These are phyloP conservation scores for Chlamydomonas sphaeroides DNA, from an alignment of 139 green algal species.

Conservation along the genomic window DNA sequence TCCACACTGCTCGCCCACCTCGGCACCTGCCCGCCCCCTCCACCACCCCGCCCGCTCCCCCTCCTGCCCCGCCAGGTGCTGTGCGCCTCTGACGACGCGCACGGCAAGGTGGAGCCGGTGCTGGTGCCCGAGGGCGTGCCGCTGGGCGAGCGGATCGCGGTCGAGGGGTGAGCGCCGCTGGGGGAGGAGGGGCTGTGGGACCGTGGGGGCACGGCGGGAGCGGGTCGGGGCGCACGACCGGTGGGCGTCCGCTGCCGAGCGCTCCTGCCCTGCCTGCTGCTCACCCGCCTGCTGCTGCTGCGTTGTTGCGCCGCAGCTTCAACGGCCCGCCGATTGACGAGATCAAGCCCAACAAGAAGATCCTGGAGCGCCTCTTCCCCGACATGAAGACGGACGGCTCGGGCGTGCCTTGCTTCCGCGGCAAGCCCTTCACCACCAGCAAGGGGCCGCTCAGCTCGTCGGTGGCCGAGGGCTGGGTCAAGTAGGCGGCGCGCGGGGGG, in stretches of 20 bases:
- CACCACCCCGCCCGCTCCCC: not conserved
- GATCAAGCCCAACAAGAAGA: conserved; percentile 93
- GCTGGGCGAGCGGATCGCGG: conserved; percentile 81
- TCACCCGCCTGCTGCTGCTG: not conserved
- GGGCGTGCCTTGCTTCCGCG: conserved; percentile 68
- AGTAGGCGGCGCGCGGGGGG: not conserved
- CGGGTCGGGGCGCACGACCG: no score
- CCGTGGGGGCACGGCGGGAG: not conserved
- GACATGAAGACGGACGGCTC: conserved; percentile 74
- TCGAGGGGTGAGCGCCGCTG: conserved; percentile 71
- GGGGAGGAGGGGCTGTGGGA: not conserved
- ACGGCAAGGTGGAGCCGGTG: conserved; percentile 87
- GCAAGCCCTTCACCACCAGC: conserved; percentile 79
- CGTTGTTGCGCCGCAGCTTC: conserved; percentile 57
- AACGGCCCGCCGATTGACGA: conserved; percentile 62
- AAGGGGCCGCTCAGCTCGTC: conserved; percentile 72
- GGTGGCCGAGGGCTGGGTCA: conserved; percentile 57
- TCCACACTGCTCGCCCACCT: no score
- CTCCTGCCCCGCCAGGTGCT: conserved; percentile 65
- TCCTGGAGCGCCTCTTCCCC: conserved; percentile 83
- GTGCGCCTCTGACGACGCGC: conserved; percentile 86
- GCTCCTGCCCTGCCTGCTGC: no score
- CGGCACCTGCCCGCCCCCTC: not conserved
- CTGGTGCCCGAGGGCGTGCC: conserved; percentile 80
- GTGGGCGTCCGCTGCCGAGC: no score